Base-by-base conservation (phyloP, 2,329 filamentous ascomycete species). In the Lachnellula subtilissima region DNA sequence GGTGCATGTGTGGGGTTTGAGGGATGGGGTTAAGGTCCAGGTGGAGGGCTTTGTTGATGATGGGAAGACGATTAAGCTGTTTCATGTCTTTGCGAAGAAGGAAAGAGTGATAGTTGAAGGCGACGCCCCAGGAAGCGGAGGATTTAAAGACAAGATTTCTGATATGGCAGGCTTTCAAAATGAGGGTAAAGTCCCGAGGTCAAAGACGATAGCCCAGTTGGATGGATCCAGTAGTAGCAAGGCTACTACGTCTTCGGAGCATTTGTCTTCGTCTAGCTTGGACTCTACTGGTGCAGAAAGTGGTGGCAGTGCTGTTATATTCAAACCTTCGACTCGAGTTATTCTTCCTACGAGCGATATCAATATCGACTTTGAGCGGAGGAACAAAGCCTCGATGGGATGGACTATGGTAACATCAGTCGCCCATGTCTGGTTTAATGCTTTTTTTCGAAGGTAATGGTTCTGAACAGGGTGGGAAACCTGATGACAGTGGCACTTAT, bases 351-450 rank as follows among this genome's bases (percentile, higher is more conserved):
- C 86, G 48, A 91, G 87, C 70, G 94, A 97, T 68, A 80, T 97
- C 64, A 96, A 96, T 70, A 88, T 97, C 62, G 86, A 91, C 50
- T 84, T 97, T 23, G 92, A 97, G 73, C 83, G 91, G 7, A 85
- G 92, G 37, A 96, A 91, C 72, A 88, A 87, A 66, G 85, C 88
- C 1, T 81, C 83, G 4, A 89, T 88, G 65, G 88, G 91, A 1
- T 82, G 90, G 63, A 91, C 90, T 0, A 90, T 97, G 85, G 91
- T 97, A 3, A 96, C 93, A 0, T 86, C 92, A 0, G 86, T 97
- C 9, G 92, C 92, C 0, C 93, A 97, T 67, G 89, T 96, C 15
- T 99, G 94, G 94, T 96, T 97, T 77, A 99, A 99, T 68, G 78
- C 86, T 1, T 97, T 86, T 72, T 97, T 97, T 66, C n/a, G 94